A percentile compares a stretch with the other conserved stretches of the same genome.
Conservation (phyloP, 176 grass and related monocot species). For the Oryza longistaminata region DNA sequence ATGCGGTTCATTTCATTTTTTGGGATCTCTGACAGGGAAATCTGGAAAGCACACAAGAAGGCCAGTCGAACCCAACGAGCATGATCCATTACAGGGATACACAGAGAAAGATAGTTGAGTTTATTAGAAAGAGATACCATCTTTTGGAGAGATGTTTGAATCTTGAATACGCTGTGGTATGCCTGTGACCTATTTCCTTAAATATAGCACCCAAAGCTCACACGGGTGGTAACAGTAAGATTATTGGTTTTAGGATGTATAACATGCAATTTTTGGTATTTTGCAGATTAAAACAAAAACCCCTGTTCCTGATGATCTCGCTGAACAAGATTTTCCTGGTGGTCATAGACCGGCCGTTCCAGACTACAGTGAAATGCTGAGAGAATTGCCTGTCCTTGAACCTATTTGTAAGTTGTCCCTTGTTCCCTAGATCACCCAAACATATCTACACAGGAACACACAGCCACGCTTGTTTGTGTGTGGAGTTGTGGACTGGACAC, state of each 20-base stretch:
- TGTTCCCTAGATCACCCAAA: not conserved
- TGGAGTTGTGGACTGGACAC: not conserved
- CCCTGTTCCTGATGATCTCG: slow-evolving; percentile 67
- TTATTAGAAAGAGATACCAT: slow-evolving; percentile 92
- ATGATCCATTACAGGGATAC: slow-evolving; percentile 68
- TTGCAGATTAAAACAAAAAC: slow-evolving; percentile 65
- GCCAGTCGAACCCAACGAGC: slow-evolving; percentile 42
- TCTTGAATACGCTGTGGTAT: slow-evolving; percentile 92
- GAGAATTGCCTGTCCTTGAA: slow-evolving; percentile 68
- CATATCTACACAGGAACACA: not conserved
- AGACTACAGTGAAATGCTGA: slow-evolving; percentile 57
- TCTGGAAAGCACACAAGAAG: slow-evolving; percentile 61
- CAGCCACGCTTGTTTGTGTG: not conserved
- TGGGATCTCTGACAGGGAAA: slow-evolving; percentile 55
- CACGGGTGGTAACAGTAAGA: not conserved
- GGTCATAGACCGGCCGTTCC: slow-evolving; percentile 41
- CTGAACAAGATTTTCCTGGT: slow-evolving; percentile 55
- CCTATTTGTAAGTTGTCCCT: slow-evolving; percentile 65
- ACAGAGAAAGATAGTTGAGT: slow-evolving; percentile 91
- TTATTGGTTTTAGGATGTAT: slow-evolving; percentile 5
- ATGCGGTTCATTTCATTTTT: slow-evolving; percentile 10
- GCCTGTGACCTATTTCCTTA: slow-evolving; percentile 6
- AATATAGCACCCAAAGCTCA: slow-evolving; percentile 12
- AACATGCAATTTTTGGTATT: slow-evolving; percentile 1
- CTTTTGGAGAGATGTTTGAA: slow-evolving; percentile 88